Conservation (phyloP, 179 eudicot species). For the Spergularia azorica region DNA sequence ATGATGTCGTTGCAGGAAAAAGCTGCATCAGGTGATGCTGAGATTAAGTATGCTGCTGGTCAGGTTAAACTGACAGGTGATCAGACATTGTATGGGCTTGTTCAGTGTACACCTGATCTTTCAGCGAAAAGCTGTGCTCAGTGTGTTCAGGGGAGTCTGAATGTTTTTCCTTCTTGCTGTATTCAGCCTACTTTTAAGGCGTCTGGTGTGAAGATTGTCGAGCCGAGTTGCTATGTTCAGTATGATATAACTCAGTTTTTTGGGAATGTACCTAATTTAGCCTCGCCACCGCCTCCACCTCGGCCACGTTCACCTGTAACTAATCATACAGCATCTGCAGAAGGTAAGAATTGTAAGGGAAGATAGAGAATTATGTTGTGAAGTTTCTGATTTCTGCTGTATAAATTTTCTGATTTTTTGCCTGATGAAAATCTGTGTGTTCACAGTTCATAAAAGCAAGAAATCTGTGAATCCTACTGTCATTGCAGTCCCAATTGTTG, state of each 20-base stretch:
- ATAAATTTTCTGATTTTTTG: not conserved
- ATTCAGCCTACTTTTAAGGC: slow-evolving; percentile 4
- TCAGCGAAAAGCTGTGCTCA: slow-evolving; percentile 24
- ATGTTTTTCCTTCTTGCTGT: slow-evolving; percentile 17
- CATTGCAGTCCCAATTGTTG: slow-evolving; percentile 25
- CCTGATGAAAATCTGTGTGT: not conserved
- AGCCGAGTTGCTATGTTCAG: slow-evolving; percentile 31
- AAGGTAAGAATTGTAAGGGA: slow-evolving; percentile 10
- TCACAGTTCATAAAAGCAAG: slow-evolving; percentile 19
- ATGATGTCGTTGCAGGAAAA: slow-evolving; percentile 22
- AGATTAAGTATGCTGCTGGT: slow-evolving; percentile 36
- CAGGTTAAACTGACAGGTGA: not conserved
- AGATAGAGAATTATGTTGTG: no score
- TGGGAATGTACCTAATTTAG: slow-evolving; percentile 26
- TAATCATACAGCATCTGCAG: not conserved
- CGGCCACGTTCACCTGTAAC: not conserved
- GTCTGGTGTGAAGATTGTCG: slow-evolving; percentile 21
- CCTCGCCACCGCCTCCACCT: slow-evolving; percentile 20
- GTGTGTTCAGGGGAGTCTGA: slow-evolving; percentile 20
- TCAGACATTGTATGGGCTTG: slow-evolving; percentile 37
- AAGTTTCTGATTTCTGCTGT: no score
- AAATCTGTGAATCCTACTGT: slow-evolving; percentile 9
- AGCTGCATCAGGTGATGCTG: slow-evolving; percentile 30
- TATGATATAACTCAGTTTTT: slow-evolving; percentile 26
- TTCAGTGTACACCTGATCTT: slow-evolving; percentile 62